Base-by-base conservation (phyloP, 2,329 filamentous ascomycete genomes). In the Colletotrichum shisoi region DNA sequence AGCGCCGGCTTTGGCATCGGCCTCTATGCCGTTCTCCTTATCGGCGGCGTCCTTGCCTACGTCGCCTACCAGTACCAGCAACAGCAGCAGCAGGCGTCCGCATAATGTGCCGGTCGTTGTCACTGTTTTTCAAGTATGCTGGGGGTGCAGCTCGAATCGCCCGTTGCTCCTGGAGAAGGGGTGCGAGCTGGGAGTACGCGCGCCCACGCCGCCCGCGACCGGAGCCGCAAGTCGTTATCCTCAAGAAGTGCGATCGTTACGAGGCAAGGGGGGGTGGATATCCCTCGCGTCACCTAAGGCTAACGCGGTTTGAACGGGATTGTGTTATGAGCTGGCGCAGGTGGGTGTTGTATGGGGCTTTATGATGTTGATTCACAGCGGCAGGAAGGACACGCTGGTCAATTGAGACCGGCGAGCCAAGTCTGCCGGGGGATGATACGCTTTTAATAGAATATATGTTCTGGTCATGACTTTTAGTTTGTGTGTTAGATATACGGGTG, bases 21-120 rank as follows among this genome's bases (percentile, higher is more conserved):
- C 68, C 83, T 96, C 73, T 97, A 97, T 82, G 91, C 89, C 68
- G 73, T 96, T 72, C 79, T 97, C 74, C 83, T 96, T 72, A 77
- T 94, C 71, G 93, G 93, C 73, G 94, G 90, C 72, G 84, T 88
- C 56, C 78, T 88, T 70, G 93, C 92, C 70, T 98, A 92, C 82
- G 86, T 86, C 73, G 91, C 86, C 74, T 97, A 94, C 85, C 90
- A 94, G 80, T 96, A 95, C 84, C 79, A 96, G 73, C 89, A 94
- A 83, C 81, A 84, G 77, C 80, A 84, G 73, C 75, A 82, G 71
- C 70, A 74, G 69, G 60, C 74, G 65, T 74, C 73, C 39, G 69
- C 67, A 69, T 70, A 68, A 63, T 56, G n/a, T n/a, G 3, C 27
- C 11, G 17, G 24, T 11, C 21, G 17, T 46, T 27, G 31, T 44